phyloP scores from a whole-genome alignment of 148 eudicot species.

The Rhododendron ovatum region DNA sequence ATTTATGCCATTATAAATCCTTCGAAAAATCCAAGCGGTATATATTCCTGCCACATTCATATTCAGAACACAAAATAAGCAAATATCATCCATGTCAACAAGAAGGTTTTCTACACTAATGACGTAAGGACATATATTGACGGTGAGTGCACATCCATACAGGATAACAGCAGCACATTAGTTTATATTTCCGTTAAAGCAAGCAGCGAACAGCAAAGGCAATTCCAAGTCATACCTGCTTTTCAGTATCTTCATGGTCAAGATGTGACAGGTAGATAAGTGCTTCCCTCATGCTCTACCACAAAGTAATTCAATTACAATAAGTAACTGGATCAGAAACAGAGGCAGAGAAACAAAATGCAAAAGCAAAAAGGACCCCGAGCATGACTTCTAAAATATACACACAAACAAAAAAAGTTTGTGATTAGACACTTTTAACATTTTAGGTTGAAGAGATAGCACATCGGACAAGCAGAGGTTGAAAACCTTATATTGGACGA shows the following conservation, averaged over 20 bases:
- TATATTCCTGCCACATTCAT: background rate
- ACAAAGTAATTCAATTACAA: constrained; percentile 10
- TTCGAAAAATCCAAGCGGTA: background rate
- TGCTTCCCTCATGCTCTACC: constrained; percentile 98
- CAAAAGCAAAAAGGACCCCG: background rate
- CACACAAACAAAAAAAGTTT: background rate
- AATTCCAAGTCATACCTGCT: constrained; percentile 66
- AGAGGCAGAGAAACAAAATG: background rate
- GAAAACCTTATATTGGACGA: constrained; percentile 94
- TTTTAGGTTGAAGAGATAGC: background rate
- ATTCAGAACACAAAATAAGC: background rate
- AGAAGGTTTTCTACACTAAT: background rate
- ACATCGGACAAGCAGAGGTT: constrained; percentile 4
- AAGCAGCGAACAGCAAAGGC: background rate
- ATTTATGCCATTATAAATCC: background rate
- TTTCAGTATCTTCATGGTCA: constrained; percentile 97
- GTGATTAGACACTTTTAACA: background rate
- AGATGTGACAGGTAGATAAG: constrained; percentile 91
- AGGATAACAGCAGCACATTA: background rate
- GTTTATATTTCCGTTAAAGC: background rate
- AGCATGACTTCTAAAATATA: background rate
- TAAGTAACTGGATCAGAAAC: background rate
- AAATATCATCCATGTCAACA: background rate
- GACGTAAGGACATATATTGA: background rate
- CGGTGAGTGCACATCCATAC: background rate